These are phyloP conservation scores for Entomortierella chlamydospora DNA, from an alignment of 192 early-diverging fungal species.

Conservation along the genomic window DNA sequence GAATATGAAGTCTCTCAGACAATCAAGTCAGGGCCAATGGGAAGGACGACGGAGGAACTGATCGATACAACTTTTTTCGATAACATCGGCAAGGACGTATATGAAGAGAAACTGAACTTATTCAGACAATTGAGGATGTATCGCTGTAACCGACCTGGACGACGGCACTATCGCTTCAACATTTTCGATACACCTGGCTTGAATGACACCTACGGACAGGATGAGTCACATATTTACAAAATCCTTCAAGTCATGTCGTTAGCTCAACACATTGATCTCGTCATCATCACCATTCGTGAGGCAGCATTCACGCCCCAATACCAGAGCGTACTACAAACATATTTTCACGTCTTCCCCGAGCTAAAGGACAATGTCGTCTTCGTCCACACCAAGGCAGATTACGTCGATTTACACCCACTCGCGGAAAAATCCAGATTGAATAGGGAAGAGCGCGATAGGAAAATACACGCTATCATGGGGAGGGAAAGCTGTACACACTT, in stretches of 20 bases:
- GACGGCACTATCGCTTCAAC: not conserved
- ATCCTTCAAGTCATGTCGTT: not conserved
- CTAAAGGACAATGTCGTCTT: not conserved
- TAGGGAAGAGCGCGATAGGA: not conserved
- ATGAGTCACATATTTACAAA: slow-evolving; percentile 1
- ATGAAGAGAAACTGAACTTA: not conserved
- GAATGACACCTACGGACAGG: not conserved
- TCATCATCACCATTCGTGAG: not conserved
- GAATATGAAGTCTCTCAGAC: not conserved
- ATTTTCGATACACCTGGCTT: not conserved
- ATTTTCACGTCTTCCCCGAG: not conserved
- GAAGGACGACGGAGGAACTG: not conserved
- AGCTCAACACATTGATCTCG: not conserved
- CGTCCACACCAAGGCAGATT: not conserved
- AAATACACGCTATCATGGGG: not conserved
- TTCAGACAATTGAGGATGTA: not conserved
- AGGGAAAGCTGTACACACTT: not conserved
- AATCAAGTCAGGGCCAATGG: not conserved
- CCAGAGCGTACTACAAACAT: not conserved
- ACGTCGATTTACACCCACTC: not conserved
- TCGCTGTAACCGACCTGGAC: not conserved
- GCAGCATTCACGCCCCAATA: not conserved
- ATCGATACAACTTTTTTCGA: slow-evolving; percentile 1
- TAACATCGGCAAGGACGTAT: not conserved
- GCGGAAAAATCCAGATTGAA: not conserved